These are phyloP conservation scores for Didymella sp. DNA, from an alignment of 2,329 filamentous ascomycete genomes.

Conservation along the genomic window DNA sequence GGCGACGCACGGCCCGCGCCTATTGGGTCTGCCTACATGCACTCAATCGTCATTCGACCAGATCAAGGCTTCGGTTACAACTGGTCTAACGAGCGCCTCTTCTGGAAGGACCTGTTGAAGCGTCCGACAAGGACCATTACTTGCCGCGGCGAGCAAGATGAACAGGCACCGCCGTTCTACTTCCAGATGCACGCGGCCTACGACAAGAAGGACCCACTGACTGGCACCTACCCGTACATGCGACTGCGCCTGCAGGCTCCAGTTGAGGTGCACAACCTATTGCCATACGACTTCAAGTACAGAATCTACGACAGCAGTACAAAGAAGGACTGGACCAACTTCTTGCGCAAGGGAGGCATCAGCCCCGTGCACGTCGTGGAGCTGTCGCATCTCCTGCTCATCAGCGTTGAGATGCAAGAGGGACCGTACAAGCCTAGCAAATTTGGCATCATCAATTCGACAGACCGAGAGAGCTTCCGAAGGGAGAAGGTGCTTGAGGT, in stretches of 20 bases:
- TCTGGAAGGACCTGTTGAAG: slow-evolving; percentile 91
- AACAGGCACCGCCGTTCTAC: slow-evolving; percentile 82
- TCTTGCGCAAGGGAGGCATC: slow-evolving; percentile 92
- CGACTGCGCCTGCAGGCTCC: slow-evolving; percentile 88
- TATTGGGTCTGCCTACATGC: slow-evolving; percentile 89
- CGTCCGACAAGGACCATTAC: slow-evolving; percentile 84
- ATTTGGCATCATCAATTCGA: slow-evolving; percentile 95
- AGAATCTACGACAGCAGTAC: slow-evolving; percentile 98
- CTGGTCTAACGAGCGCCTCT: slow-evolving; percentile 88
- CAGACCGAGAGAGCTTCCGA: slow-evolving; percentile 83
- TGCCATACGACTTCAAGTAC: slow-evolving; percentile 99
- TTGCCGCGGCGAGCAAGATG: slow-evolving; percentile 84
- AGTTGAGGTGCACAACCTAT: slow-evolving; percentile 89
- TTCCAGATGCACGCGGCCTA: slow-evolving; percentile 92
- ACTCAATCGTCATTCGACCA: slow-evolving; percentile 84
- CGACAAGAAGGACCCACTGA: slow-evolving; percentile 82
- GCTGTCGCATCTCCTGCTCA: slow-evolving; percentile 86
- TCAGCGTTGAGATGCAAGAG: slow-evolving; percentile 97
- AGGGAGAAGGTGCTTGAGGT: slow-evolving; percentile 80
- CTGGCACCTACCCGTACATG: slow-evolving; percentile 92
- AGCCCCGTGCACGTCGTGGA: slow-evolving; percentile 98
- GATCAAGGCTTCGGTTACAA: slow-evolving; percentile 96
- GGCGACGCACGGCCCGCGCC: slow-evolving; percentile 89
- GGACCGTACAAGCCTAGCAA: slow-evolving; percentile 94
- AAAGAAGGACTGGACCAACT: slow-evolving; percentile 99